phyloP scores from a whole-genome alignment of 306 rosid species.

The Trifolium subterraneum region DNA sequence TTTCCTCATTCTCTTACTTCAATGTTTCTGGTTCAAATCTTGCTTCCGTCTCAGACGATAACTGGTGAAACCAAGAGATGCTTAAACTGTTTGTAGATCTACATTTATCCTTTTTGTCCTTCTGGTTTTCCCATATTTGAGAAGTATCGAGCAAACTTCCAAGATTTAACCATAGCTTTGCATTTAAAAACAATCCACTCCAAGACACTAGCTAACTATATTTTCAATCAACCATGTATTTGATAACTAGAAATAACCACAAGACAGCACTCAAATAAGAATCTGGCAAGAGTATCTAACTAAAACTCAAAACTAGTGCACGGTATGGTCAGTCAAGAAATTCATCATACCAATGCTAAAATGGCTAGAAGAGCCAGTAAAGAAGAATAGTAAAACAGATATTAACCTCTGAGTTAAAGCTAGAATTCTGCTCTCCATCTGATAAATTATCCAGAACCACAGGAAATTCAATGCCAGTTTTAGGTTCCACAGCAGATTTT shows the following conservation, averaged over 20 bases:
- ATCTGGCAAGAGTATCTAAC: constrained; percentile 29
- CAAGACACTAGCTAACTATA: constrained; percentile 19
- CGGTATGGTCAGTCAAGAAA: constrained; percentile 10
- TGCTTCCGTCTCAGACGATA: neutral
- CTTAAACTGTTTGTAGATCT: neutral
- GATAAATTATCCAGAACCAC: constrained; percentile 59
- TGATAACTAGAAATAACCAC: constrained; percentile 10
- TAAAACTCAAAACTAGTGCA: constrained; percentile 28
- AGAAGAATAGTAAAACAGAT: constrained; percentile 23
- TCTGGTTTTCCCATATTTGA: neutral
- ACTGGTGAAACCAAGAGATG: neutral
- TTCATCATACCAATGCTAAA: constrained; percentile 9
- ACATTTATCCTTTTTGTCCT: neutral
- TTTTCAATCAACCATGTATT: constrained; percentile 16
- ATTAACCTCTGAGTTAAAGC: constrained; percentile 75
- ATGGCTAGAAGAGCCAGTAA: constrained; percentile 11
- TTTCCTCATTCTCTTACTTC: neutral
- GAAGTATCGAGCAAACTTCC: neutral
- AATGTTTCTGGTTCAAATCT: constrained; percentile 6
- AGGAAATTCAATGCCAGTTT: constrained; percentile 94
- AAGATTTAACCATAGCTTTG: neutral
- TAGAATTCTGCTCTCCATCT: constrained; percentile 53
- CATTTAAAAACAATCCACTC: neutral
- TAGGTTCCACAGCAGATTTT: constrained; percentile 76
- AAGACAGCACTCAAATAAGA: constrained; percentile 15